These are phyloP conservation scores for Neurospora africana DNA, from an alignment of 495 filamentous ascomycete species.

Conservation along the genomic window DNA sequence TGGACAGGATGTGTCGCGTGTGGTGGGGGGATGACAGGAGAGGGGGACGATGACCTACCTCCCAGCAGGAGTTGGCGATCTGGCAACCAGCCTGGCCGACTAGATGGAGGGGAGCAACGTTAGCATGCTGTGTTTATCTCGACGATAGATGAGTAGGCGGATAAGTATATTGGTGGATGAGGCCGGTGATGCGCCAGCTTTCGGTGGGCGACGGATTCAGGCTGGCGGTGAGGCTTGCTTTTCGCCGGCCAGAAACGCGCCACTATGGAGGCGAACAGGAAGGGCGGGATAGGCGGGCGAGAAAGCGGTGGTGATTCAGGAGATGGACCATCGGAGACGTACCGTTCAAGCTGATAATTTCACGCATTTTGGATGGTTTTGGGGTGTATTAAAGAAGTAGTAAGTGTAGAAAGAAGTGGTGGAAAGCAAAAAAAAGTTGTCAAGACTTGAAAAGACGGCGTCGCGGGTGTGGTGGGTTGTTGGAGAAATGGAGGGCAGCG, in stretches of 20 bases:
- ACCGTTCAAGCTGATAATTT: conserved; percentile 99
- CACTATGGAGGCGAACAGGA: not conserved
- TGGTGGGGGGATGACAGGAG: not conserved
- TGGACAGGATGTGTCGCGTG: not conserved
- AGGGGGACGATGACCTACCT: conserved; percentile 55
- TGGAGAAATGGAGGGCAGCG: not conserved
- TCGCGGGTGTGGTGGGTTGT: conserved; percentile 1
- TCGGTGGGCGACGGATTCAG: not conserved
- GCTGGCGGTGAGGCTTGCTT: conserved; percentile 19
- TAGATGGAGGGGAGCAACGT: conserved; percentile 38
- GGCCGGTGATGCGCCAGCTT: conserved; percentile 1
- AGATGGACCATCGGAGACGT: conserved; percentile 31
- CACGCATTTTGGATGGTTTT: conserved; percentile 68
- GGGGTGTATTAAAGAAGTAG: not conserved
- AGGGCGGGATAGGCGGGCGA: not conserved
- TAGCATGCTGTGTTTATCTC: conserved; percentile 17
- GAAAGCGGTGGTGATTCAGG: not conserved
- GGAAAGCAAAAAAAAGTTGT: conserved; percentile 7
- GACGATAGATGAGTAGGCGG: not conserved
- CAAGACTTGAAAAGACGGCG: conserved; percentile 15
- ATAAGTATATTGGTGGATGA: not conserved
- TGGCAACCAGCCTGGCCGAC: conserved; percentile 99
- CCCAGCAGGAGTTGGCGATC: conserved; percentile 99
- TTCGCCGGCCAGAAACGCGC: conserved; percentile 21
- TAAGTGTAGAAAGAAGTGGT: not conserved